Conservation (phyloP, 2,329 filamentous ascomycete species). For the Chaetomiaceae sp. region DNA sequence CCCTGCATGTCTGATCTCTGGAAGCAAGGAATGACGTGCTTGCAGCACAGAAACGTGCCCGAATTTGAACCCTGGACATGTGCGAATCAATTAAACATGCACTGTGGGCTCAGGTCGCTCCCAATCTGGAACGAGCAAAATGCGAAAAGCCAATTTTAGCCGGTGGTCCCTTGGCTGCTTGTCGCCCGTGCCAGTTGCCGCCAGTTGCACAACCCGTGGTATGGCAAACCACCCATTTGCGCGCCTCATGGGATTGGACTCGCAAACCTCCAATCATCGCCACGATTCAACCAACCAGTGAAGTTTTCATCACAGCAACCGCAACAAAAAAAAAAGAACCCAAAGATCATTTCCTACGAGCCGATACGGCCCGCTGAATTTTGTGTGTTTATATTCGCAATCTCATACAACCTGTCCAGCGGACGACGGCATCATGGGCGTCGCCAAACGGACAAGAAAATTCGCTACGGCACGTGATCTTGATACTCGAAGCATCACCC, state of each 20-base stretch:
- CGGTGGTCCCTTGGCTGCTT: neutral
- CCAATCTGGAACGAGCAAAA: neutral
- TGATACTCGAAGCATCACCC: too few species aligned
- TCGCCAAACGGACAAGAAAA: constrained; percentile 86
- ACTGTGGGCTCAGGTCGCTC: constrained; percentile 14
- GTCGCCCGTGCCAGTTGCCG: neutral
- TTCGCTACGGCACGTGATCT: constrained; percentile 53
- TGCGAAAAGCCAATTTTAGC: constrained; percentile 8
- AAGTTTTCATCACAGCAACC: neutral
- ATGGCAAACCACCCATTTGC: too few species aligned
- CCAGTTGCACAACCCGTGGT: constrained; percentile 6
- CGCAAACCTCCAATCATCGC: neutral
- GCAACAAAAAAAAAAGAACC: neutral
- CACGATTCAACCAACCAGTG: neutral
- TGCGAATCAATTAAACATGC: neutral
- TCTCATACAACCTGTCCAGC: neutral
- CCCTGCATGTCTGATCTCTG: constrained; percentile 13
- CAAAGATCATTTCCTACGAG: neutral
- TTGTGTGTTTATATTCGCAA: neutral
- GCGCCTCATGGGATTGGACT: neutral
- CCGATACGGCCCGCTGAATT: neutral
- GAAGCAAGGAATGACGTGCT: constrained; percentile 12
- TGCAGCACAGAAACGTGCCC: neutral
- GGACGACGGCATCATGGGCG: constrained; percentile 63
- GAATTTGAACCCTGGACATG: neutral